These are phyloP conservation scores for Coccomyxa sp. DNA, from an alignment of 139 green algal species.

Conservation along the genomic window DNA sequence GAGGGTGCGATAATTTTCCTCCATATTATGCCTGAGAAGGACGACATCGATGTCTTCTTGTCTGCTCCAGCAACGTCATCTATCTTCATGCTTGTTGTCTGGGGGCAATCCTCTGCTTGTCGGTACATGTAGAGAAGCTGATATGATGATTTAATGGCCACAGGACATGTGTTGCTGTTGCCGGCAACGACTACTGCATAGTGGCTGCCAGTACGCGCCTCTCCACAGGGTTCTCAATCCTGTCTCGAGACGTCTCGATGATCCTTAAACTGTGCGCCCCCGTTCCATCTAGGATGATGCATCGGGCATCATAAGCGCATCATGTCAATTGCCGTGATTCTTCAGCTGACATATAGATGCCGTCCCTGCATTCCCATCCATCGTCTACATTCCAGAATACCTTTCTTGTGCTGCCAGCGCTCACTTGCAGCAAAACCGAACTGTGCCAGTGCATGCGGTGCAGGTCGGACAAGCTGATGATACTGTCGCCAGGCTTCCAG, in stretches of 20 bases:
- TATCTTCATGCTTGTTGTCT: not conserved
- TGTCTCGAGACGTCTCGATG: constrained; percentile 81
- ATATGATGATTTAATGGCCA: not conserved
- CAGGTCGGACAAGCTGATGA: constrained; percentile 75
- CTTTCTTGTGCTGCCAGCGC: too few species aligned
- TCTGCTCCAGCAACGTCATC: not conserved
- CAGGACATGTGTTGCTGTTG: constrained; percentile 87
- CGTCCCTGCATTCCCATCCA: too few species aligned
- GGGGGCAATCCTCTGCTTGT: not conserved
- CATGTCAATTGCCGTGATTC: too few species aligned
- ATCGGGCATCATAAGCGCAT: too few species aligned
- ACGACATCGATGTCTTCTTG: not conserved
- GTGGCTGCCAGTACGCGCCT: constrained; percentile 90
- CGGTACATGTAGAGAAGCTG: not conserved
- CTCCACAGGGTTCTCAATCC: constrained; percentile 93
- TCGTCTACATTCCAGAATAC: too few species aligned
- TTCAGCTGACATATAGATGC: too few species aligned
- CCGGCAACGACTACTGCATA: constrained; percentile 94
- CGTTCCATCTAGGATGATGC: not conserved
- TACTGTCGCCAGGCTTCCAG: constrained; percentile 89
- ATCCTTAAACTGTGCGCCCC: not conserved
- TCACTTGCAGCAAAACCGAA: too few species aligned
- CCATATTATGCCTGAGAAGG: not conserved
- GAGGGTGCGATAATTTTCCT: constrained; percentile 42
- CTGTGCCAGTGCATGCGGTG: not conserved